Evolutionary conservation across 768 basidiomycete species (phyloP).

Genomic region (Porpolomopsis calyptriformis): DNA sequence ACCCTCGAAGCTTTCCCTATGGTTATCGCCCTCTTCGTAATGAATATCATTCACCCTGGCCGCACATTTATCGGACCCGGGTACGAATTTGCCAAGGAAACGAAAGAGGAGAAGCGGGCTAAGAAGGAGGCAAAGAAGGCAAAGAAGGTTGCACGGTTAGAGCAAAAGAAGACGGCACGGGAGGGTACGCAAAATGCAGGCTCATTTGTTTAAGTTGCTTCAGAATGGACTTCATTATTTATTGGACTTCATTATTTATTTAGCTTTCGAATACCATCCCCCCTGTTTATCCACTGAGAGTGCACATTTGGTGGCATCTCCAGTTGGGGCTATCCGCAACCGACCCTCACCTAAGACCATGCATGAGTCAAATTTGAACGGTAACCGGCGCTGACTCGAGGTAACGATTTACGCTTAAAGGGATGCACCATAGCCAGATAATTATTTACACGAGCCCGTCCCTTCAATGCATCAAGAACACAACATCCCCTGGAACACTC

Average conservation of each 20-base stretch:
- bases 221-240: no score
- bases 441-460: no score
- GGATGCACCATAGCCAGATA: no score
- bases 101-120: slow-evolving; percentile 5
- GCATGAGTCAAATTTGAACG: no score
- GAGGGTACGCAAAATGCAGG: background rate
- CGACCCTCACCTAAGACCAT: no score
- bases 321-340: no score
- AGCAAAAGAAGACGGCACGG: background rate
- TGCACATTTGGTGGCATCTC: no score
- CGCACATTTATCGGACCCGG: slow-evolving; percentile 14
- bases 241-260: no score
- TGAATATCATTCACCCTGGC: slow-evolving; percentile 15
- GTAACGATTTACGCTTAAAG: no score
- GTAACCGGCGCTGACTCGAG: no score
- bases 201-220: background rate
- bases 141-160: background rate
- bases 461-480: slow-evolving; percentile 34
- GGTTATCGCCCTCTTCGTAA: slow-evolving; percentile 11
- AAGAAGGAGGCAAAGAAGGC: background rate
- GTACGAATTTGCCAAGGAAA: slow-evolving; percentile 14
- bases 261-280: no score
- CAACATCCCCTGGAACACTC: slow-evolving; percentile 28
- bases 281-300: no score
- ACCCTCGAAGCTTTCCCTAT: slow-evolving; percentile 16